Percentiles rank a stretch among this genome's conserved stretches.
Evolutionary conservation across 163 green algal species (phyloP).

Genomic region (Prototheca cutis): DNA sequence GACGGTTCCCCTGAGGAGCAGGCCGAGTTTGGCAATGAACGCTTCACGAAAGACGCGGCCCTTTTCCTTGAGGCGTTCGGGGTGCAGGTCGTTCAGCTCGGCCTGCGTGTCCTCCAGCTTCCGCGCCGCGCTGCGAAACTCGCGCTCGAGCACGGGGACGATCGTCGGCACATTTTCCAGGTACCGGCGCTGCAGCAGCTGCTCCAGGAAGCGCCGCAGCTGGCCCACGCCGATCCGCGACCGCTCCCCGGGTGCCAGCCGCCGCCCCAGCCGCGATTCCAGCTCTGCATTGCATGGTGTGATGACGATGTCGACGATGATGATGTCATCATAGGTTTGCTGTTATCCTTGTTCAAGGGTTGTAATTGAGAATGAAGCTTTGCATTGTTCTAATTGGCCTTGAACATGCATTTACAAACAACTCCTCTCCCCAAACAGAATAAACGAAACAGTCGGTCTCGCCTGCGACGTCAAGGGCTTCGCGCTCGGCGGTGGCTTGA

Average conservation of each 20-base stretch:
- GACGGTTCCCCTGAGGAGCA: conserved; percentile 78
- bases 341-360: too few relatives aligned
- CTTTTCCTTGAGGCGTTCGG: conserved; percentile 72
- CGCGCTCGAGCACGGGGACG: conserved; percentile 83
- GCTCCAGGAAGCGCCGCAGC: conserved; percentile 84
- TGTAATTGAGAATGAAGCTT: too few relatives aligned
- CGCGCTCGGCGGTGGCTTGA: conserved; percentile 62
- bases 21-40: conserved; percentile 75
- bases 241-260: conserved; percentile 61
- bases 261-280: conserved; percentile 50
- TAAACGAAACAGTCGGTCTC: too few relatives aligned
- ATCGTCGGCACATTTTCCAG: conserved; percentile 84
- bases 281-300: conserved; percentile 26
- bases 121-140: conserved; percentile 58
- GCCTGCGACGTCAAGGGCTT: conserved; percentile 29
- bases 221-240: conserved; percentile 69
- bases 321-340: too few relatives aligned
- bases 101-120: conserved; percentile 49
- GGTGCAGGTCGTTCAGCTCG: conserved; percentile 61
- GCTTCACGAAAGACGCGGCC: conserved; percentile 71
- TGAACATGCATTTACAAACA: background rate
- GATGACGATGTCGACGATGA: too few relatives aligned
- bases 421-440: background rate
- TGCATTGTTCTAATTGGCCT: too few relatives aligned
- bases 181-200: conserved; percentile 78